Base-by-base conservation (phyloP, 2,329 filamentous ascomycete genomes). In the Sarocladium kiliense region DNA sequence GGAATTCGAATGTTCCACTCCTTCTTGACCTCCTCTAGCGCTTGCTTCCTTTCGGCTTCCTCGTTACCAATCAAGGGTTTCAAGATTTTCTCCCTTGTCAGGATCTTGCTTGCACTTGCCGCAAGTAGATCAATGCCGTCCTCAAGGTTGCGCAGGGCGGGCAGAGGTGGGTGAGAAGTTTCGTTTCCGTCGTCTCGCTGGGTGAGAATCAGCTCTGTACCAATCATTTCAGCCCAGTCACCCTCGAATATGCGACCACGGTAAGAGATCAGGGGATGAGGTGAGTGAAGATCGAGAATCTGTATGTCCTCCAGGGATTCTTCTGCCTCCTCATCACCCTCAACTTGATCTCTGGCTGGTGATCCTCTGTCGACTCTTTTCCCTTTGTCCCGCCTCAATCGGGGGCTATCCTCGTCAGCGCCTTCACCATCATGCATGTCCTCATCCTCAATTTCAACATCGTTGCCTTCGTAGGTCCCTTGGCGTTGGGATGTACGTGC, bases 201-300 rank as follows among this genome's bases (percentile, higher is more conserved):
- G 1, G 78, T 79, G 63, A 97, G 87, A 41, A 96, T 81, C 60
- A 92, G 74, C 61, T 95, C 90, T 0, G 91, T 96, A 34, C 93
- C 93, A 42, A 96, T 82, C 57, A 91, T 87, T 58, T 89, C 84
- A 11, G 84, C 81, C 93, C 93, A 97, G 45, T 83, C 74, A 60
- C 91, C 93, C 59, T 84, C 85, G 66, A 92, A 94, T 21, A 95
- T 75, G 58, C 86, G 82, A 27, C 88, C 88, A 56, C 87, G 81
- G 71, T 95, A 95, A 21, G 88, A 87, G 57, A 96, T 79, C 26
- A 96, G 74, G 0, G 93, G 93, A 50, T 88, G 87, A 2, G 73
- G 65, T 1, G 86, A 86, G 68, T 96, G 88, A 3, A 97, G 77
- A 26, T 90, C 91, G n/a, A 94, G 76, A 53, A 97, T 86, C 65